Percentiles rank a stretch among this genome's conserved stretches.
Conservation (phyloP, 371 early-diverging fungal genomes). For the Smittium mucronatum region DNA sequence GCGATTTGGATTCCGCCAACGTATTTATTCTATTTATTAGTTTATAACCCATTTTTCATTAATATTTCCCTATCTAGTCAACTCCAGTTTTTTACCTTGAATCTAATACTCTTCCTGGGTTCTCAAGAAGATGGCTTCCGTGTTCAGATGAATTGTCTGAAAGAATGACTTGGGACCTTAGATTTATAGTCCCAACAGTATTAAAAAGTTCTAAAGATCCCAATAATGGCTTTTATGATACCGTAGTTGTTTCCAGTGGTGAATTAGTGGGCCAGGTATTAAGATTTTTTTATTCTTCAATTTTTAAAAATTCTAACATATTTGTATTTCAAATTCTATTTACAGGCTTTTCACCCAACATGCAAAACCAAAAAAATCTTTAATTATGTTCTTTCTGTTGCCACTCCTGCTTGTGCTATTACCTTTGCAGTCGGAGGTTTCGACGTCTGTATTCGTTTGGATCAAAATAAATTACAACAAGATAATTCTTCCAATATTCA, state of each 20-base stretch:
- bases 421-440: constrained; percentile 66
- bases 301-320: no score
- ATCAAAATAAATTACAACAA: constrained; percentile 8
- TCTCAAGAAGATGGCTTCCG: constrained; percentile 76
- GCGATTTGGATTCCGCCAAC: not conserved
- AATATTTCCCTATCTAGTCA: no score
- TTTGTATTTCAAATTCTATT: no score
- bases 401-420: constrained; percentile 55
- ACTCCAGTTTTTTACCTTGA: constrained; percentile 58
- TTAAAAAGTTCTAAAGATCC: constrained; percentile 8
- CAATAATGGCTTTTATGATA: not conserved
- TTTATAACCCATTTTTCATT: no score
- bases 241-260: constrained; percentile 19
- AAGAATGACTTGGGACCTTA: constrained; percentile 76
- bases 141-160: constrained; percentile 65
- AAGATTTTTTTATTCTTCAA: not conserved
- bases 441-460: constrained; percentile 28
- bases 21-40: not conserved
- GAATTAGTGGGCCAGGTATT: constrained; percentile 32
- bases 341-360: constrained; percentile 44
- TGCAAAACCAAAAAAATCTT: constrained; percentile 43
- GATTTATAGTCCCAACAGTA: constrained; percentile 56
- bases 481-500: constrained; percentile 17
- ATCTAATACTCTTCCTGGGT: constrained; percentile 54
- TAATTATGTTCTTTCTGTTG: constrained; percentile 43